A percentile compares a stretch with the other conserved stretches of the same genome.
Evolutionary conservation across 371 early-diverging fungal genomes (phyloP).

Genomic region (Smittium culicis): DNA sequence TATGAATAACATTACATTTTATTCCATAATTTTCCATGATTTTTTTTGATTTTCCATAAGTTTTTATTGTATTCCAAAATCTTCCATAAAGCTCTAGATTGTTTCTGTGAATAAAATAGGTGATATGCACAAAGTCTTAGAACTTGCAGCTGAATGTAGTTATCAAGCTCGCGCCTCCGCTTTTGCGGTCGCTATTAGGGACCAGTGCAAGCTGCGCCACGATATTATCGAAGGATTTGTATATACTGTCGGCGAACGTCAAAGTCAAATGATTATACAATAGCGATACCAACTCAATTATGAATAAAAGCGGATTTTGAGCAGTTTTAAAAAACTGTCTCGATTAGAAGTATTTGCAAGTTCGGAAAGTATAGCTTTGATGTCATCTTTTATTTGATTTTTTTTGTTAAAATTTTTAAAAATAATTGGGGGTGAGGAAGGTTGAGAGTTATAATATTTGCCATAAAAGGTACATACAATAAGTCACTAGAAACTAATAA

Average conservation of each 20-base stretch:
- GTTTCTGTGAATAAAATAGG: too few species aligned
- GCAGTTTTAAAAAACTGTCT: constrained; percentile 24
- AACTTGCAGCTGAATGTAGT: constrained; percentile 53
- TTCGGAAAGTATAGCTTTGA: constrained; percentile 5
- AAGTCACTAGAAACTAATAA: too few species aligned
- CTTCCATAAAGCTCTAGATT: too few species aligned
- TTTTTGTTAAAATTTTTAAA: too few species aligned
- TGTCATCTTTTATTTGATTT: too few species aligned
- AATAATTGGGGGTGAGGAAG: too few species aligned
- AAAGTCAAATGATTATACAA: constrained; percentile 53
- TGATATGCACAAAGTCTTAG: constrained; percentile 59
- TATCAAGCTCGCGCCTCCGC: constrained; percentile 37
- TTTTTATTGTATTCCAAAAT: too few species aligned
- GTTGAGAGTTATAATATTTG: too few species aligned
- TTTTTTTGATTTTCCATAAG: too few species aligned
- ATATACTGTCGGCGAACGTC: constrained; percentile 41
- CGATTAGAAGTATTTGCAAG: constrained; percentile 11
- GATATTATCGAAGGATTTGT: constrained; percentile 43
- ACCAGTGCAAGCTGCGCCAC: constrained; percentile 31
- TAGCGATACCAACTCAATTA: constrained; percentile 23
- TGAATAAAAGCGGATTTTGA: constrained; percentile 21
- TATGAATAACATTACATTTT: too few species aligned
- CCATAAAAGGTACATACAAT: too few species aligned
- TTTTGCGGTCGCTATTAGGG: constrained; percentile 21
- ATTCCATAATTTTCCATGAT: too few species aligned